phyloP scores from a whole-genome alignment of 1,284 basidiomycete genomes.

The Leccinum discolor region DNA sequence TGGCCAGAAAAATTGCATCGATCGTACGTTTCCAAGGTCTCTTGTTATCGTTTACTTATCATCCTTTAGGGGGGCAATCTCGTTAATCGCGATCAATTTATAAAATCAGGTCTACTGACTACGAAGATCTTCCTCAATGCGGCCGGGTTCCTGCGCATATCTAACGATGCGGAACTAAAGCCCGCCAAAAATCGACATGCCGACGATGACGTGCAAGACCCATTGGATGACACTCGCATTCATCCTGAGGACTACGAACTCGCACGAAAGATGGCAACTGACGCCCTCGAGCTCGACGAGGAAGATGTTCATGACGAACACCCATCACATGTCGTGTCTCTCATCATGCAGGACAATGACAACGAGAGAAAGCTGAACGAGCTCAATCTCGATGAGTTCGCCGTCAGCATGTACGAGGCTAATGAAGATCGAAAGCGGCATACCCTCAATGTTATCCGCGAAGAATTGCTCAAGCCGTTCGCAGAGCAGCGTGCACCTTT shows the following conservation, averaged over 20 bases:
- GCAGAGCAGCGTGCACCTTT: conserved; percentile 79
- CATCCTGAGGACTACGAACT: conserved; percentile 99
- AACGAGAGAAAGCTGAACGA: conserved; percentile 86
- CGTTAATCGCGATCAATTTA: conserved; percentile 63
- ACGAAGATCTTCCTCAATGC: conserved; percentile 91
- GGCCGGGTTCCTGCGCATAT: conserved; percentile 88
- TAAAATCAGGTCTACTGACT: conserved; percentile 78
- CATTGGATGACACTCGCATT: conserved; percentile 93
- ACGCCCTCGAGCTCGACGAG: conserved; percentile 93
- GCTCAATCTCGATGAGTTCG: conserved; percentile 96
- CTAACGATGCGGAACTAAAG: conserved; percentile 66
- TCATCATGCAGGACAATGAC: conserved; percentile 86
- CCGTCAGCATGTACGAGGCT: conserved; percentile 85
- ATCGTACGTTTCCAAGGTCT: too few relatives aligned
- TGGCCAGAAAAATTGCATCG: too few relatives aligned
- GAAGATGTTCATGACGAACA: conserved; percentile 92
- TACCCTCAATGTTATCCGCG: conserved; percentile 85
- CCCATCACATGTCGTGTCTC: conserved; percentile 82
- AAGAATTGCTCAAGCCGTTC: conserved; percentile 88
- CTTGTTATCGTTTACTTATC: too few relatives aligned
- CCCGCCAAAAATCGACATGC: conserved; percentile 67
- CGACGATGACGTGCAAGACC: conserved; percentile 80
- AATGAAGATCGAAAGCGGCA: conserved; percentile 87
- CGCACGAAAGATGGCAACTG: conserved; percentile 98
- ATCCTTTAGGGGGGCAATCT: too few relatives aligned